Evolutionary conservation across 2,329 filamentous ascomycete species (phyloP), one percentile per base, ranked within the genome.

Genomic region (Fusarium brachygibbosum): DNA sequence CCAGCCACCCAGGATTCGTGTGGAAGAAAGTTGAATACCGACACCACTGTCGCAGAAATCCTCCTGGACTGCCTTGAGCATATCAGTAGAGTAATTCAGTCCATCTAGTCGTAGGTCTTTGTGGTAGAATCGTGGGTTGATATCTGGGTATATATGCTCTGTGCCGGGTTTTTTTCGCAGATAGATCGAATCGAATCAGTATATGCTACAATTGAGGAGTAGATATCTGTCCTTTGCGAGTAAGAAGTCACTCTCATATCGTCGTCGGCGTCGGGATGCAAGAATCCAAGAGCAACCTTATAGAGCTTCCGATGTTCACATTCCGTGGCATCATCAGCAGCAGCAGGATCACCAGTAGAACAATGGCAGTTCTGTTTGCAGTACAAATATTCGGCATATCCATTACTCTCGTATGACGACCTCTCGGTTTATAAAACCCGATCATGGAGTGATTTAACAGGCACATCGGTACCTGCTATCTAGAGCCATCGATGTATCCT

Each of bases 201-300:
- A 52, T 0, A 13, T 40, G 14, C 2, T 6, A 2, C 25, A 19
- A 3, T 31, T 16, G 0, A 35, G 49, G 1, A 52, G n/a, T 0
- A 52, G 2, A 12, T 41, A 19, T 17, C n/a, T 23, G 14, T 41
- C 49, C 2, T 52, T 52, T n/a, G 49, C 49, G 2, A 40, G 10
- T 5, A 4, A 5, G 0, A 52, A 52, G 11, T 52, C 49, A 6
- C 49, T 41, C 10, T 52, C 49, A 5, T 50, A 8, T 5, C 46
- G 31, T 5, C 37, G 0, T 32, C 32, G 11, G 46, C 32, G 2
- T 50, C 28, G 1, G 46, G 28, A 3, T 50, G 37, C 5, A 50
- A 6, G 5, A 50, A 50, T 2, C 46, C 46, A 4, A 50, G 32
- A 1, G 46, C 46, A 2, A 11, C 23, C 2, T 16, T 50, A 23